phyloP scores from a whole-genome alignment of 2,329 filamentous ascomycete species.

The Fusarium tjaetaba region DNA sequence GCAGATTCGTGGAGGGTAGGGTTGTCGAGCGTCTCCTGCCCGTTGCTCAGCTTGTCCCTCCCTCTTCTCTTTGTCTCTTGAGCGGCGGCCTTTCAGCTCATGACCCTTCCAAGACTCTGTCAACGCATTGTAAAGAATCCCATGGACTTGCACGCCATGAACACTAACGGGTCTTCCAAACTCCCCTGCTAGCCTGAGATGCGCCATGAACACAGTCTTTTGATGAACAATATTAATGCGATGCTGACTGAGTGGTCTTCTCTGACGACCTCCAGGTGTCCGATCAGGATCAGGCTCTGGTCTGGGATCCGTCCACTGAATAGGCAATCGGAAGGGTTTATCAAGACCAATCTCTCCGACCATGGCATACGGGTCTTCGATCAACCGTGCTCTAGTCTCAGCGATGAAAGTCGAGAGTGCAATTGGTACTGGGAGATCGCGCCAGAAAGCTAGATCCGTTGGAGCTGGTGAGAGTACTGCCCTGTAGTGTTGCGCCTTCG shows the following conservation, averaged over 20 bases:
- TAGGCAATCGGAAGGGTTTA: constrained; percentile 75
- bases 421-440: constrained; percentile 64
- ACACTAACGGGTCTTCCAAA: constrained; percentile 70
- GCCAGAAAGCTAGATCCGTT: constrained; percentile 32
- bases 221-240: constrained; percentile 74
- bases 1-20: constrained; percentile 83
- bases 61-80: constrained; percentile 43
- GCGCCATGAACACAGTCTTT: constrained; percentile 67
- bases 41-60: constrained; percentile 38
- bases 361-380: constrained; percentile 67
- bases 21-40: constrained; percentile 45
- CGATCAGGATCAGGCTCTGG: constrained; percentile 46
- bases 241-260: constrained; percentile 71
- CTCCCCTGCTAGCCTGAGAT: constrained; percentile 74
- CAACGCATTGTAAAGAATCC: constrained; percentile 70
- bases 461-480: constrained; percentile 23
- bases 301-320: constrained; percentile 55
- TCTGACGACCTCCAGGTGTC: constrained; percentile 74
- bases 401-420: constrained; percentile 66
- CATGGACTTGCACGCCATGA: constrained; percentile 78
- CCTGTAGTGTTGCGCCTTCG: constrained; percentile 36
- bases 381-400: constrained; percentile 64
- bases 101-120: constrained; percentile 70
- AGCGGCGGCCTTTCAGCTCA: constrained; percentile 66
- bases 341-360: constrained; percentile 81